Percentiles rank a stretch among this genome's conserved stretches.
Evolutionary conservation across 2,329 filamentous ascomycete genomes (phyloP).

Genomic region (Claviceps sp.): DNA sequence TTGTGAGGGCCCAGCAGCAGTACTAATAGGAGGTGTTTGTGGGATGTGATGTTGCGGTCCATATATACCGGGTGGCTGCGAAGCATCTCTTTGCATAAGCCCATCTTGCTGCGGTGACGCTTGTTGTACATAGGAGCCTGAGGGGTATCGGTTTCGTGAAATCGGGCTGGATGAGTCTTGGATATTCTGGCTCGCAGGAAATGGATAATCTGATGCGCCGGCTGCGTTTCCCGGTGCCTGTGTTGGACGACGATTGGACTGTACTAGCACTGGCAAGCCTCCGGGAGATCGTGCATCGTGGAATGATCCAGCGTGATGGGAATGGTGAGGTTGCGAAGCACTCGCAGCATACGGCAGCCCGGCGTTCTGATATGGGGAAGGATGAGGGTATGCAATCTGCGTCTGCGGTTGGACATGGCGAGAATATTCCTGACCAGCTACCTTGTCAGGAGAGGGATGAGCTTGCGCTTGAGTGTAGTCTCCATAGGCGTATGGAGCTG

Average conservation of each 20-base stretch:
- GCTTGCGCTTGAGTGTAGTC: constrained; percentile 29
- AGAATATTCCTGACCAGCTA: constrained; percentile 32
- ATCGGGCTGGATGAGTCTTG: constrained; percentile 35
- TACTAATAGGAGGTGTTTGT: constrained; percentile 36
- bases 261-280: constrained; percentile 19
- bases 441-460: constrained; percentile 35
- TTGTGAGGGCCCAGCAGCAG: constrained; percentile 23
- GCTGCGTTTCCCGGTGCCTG: constrained; percentile 27
- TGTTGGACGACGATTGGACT: constrained; percentile 35
- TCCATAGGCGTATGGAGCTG: constrained; percentile 33
- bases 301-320: constrained; percentile 26
- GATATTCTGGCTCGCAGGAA: constrained; percentile 29
- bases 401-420: constrained; percentile 18
- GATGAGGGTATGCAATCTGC: constrained; percentile 23
- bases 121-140: constrained; percentile 26
- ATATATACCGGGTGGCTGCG: constrained; percentile 25
- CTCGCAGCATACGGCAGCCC: constrained; percentile 28
- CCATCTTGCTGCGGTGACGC: constrained; percentile 29
- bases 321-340: constrained; percentile 26
- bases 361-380: constrained; percentile 24
- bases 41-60: constrained; percentile 29
- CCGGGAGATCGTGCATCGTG: constrained; percentile 39
- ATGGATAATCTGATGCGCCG: constrained; percentile 35
- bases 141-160: constrained; percentile 38
- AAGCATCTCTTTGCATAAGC: constrained; percentile 28